Base-by-base conservation (phyloP, 495 filamentous ascomycete species). In the Penicillium parvum region DNA sequence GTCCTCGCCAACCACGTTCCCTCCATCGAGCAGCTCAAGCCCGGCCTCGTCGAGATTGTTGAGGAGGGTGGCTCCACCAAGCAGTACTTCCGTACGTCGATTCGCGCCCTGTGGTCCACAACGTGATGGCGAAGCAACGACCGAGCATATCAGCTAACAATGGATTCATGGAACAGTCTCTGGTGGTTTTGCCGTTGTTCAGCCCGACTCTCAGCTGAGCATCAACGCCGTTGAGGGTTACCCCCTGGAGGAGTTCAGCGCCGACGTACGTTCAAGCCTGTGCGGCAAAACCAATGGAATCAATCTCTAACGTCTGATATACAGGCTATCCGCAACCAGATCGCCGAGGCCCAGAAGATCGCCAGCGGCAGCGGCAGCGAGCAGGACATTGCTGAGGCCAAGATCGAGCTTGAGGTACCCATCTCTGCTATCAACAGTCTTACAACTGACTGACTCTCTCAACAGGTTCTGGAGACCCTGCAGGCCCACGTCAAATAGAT, bases 1-100 rank as follows among this genome's bases (percentile, higher is more conserved):
- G 79, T 99, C 52, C 85, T 99, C 56, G 92, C 92, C 67, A 90
- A 91, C 76, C 92, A 99, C 81, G 94, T 99, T 53, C 91, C 92
- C 32, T 90, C 92, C 36, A 96, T 99, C 58, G 92, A 99, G 78
- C 92, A 99, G 77, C 78, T 99, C 65, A 94, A 90, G 78, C 90
- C 92, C 37, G 92, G 92, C 56, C 71, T 97, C 48, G 78, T 99
- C 52, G 92, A 97, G 73, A 75, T 99, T 54, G 82, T 97, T 55
- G 92, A 97, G 77, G 92, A 99, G 79, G 79, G 74, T 58, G 75
- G 82, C 53, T 85, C 87, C 62, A 95, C 68, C 86, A 96, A 97
- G 82, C 86, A 92, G 68, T 97, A 88, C 75, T 99, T 97, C 86
- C 77, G 92, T 96, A 86, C 56, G 91, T 80, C 59, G 51, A 64